phyloP scores from a whole-genome alignment of 805 yeast genomes.

The Cyberlindnera suaveolens region DNA sequence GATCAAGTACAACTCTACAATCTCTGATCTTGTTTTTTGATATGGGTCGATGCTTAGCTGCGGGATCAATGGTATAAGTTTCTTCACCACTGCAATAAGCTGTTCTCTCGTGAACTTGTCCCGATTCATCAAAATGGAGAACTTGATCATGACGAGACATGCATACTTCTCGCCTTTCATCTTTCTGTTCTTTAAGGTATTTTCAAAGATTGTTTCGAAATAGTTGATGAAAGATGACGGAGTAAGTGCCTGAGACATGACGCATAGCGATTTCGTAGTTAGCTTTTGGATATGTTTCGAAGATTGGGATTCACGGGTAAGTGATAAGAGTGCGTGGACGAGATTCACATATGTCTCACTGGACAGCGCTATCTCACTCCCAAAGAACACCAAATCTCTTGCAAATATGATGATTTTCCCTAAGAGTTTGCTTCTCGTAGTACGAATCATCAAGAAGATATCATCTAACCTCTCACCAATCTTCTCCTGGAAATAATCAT shows the following conservation, averaged over 20 bases:
- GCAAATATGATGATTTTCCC: constrained; percentile 16
- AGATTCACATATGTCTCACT: constrained; percentile 12
- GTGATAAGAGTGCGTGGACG: constrained; percentile 17
- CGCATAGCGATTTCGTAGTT: constrained; percentile 19
- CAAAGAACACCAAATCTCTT: constrained; percentile 21
- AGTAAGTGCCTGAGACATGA: constrained; percentile 20
- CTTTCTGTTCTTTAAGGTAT: constrained; percentile 11
- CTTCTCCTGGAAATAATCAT: constrained; percentile 9
- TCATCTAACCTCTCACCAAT: constrained; percentile 11
- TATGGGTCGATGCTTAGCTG: constrained; percentile 14
- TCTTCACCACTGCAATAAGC: constrained; percentile 1
- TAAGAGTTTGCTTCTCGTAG: constrained; percentile 15
- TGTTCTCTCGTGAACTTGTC: constrained; percentile 4
- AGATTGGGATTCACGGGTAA: constrained; percentile 17
- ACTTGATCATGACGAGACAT: constrained; percentile 20
- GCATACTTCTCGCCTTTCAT: constrained; percentile 20
- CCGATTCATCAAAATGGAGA: constrained; percentile 13
- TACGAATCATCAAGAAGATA: constrained; percentile 12
- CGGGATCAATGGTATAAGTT: constrained; percentile 5
- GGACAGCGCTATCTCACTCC: constrained; percentile 8
- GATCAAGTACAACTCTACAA: constrained; percentile 16
- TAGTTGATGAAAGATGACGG: constrained; percentile 11
- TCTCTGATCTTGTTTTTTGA: constrained; percentile 18
- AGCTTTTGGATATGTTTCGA: constrained; percentile 9
- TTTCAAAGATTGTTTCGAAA: constrained; percentile 15